Percentiles rank a stretch among this genome's conserved stretches.
phyloP scores from a whole-genome alignment of 352 stramenopile genomes.

The Phytophthora aleatoria region DNA sequence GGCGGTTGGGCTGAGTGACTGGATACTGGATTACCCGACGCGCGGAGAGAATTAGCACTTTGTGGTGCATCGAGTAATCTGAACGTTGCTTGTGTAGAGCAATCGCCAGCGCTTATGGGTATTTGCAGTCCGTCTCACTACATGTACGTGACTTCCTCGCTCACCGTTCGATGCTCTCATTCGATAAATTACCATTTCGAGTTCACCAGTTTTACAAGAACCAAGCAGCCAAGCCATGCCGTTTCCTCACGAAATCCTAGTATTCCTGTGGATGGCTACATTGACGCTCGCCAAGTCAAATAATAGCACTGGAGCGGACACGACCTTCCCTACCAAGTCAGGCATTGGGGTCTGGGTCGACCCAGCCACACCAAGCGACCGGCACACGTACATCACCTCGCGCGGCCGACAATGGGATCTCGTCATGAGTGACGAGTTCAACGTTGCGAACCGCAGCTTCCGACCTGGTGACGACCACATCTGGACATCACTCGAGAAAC shows the following conservation, averaged over 20 bases:
- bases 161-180: neutral
- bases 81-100: neutral
- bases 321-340: neutral
- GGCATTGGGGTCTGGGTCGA: neutral
- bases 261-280: neutral
- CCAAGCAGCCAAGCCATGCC: neutral
- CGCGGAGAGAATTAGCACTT: neutral
- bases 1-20: neutral
- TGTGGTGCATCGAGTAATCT: neutral
- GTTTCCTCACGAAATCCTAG: neutral
- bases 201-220: neutral
- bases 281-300: neutral
- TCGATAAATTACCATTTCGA: neutral
- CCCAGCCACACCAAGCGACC: neutral
- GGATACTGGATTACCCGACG: neutral
- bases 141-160: neutral
- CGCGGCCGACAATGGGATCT: neutral
- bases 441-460: slow-evolving; percentile 6
- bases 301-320: neutral
- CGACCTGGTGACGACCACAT: slow-evolving; percentile 8
- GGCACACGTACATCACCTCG: neutral
- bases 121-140: neutral
- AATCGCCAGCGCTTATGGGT: neutral
- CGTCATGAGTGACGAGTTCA: slow-evolving; percentile 10
- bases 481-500: slow-evolving; percentile 1